Base-by-base conservation (phyloP, 2,329 filamentous ascomycete species). In the Tolypocladium paradoxum region DNA sequence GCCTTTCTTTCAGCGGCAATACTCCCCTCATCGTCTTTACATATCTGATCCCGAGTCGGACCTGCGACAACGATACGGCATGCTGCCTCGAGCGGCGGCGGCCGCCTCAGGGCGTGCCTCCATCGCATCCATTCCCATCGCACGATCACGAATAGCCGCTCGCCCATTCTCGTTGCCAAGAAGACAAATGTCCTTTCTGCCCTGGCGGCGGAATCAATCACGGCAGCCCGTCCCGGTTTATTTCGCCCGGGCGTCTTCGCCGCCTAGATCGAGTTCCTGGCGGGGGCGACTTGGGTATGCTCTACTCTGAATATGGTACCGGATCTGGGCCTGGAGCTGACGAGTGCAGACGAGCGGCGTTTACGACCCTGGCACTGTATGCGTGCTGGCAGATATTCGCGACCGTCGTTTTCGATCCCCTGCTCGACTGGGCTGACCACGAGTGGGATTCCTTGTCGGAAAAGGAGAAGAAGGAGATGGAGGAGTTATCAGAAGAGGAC, bases 321-420 rank as follows among this genome's bases (percentile, higher is more conserved):
- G 12, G 4, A 20, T 31, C 2, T 48, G n/a, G n/a, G 18, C 20
- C 14, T n/a, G 50, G 36, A 37, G 24, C 20, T 36, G 22, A 27
- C 31, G 24, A 18, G 14, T 29, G 22, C 48, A 69, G 66, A 16
- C 62, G 63, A 20, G 60, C 59, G 22, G 50, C 66, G 24, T 63
- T 71, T 34, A 64, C 68, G 6, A 63, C 62, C 6, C 52, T 69
- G 14, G 58, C 69, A 12, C 57, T 65, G 38, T 67, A 72, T 45
- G 56, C 68, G 2, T 73, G 71, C 57, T 77, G 67, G 59, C 62
- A 71, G 36, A 61, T 76, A 35, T 79, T 78, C 61, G 64, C 65
- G 29, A 67, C 64, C 11, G 60, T 74, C n/a, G 71, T 81, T 18
- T 63, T 79, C 24, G 71, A 71, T 51, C 73, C 75, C 2, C 56